A percentile compares a stretch with the other conserved stretches of the same genome.
Conservation (phyloP, 352 stramenopile genomes). For the Phytophthora hybrid region DNA sequence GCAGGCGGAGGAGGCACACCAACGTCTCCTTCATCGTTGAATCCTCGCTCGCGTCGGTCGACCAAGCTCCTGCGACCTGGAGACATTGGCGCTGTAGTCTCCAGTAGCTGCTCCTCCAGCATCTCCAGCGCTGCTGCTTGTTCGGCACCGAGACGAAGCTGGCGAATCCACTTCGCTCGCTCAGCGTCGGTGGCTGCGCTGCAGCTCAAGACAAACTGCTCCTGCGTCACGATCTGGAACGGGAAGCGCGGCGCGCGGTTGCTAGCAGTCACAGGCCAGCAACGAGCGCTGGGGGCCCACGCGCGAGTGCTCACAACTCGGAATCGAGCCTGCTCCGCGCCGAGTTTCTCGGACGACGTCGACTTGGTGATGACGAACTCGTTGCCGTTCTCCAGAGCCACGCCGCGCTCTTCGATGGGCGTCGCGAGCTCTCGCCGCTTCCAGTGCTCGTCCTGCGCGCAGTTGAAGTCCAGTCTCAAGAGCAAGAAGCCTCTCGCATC, state of each 20-base stretch:
- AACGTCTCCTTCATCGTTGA: conserved; percentile 12
- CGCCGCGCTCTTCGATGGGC: conserved; percentile 54
- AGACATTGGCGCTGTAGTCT: conserved; percentile 39
- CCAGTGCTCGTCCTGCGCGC: conserved; percentile 27
- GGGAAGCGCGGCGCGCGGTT: conserved; percentile 52
- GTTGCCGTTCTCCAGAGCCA: conserved; percentile 59
- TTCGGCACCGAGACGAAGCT: conserved; percentile 62
- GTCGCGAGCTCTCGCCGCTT: conserved; percentile 34
- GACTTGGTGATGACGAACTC: conserved; percentile 54
- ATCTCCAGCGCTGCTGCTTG: conserved; percentile 61
- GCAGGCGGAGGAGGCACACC: neutral
- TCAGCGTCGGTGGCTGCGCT: conserved; percentile 65
- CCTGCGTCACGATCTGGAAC: conserved; percentile 75
- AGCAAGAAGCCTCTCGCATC: conserved; percentile 44
- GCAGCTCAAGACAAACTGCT: conserved; percentile 72
- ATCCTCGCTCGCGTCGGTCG: conserved; percentile 20
- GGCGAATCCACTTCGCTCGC: conserved; percentile 72
- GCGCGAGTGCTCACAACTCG: conserved; percentile 54
- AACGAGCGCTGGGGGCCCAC: conserved; percentile 43
- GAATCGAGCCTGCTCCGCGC: conserved; percentile 46
- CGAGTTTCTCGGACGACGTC: conserved; percentile 28
- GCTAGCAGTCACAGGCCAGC: conserved; percentile 32
- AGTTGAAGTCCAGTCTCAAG: conserved; percentile 47
- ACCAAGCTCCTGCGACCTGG: conserved; percentile 34
- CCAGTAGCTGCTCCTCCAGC: conserved; percentile 57